Conservation (phyloP, 1,284 basidiomycete species). For the Macrocybe sp. region DNA sequence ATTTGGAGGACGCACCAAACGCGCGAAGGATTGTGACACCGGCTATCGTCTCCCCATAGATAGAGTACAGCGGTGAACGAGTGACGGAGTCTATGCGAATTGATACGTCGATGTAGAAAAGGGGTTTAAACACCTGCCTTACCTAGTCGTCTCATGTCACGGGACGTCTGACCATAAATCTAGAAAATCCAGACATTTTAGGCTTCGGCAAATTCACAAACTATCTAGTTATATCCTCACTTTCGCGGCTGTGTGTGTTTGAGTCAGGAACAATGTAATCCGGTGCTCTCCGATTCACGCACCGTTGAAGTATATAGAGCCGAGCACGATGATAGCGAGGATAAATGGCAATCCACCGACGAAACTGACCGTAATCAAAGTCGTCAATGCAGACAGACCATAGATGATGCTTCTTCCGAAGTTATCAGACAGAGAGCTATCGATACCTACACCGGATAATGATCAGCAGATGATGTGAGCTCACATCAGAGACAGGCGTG, state of each 20-base stretch:
- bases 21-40: constrained; percentile 87
- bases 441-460: constrained; percentile 54
- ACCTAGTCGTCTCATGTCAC: constrained; percentile 87
- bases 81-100: constrained; percentile 70
- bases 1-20: constrained; percentile 84
- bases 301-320: constrained; percentile 69
- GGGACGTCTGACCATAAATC: constrained; percentile 83
- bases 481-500: constrained; percentile 17
- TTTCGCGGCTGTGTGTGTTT: constrained; percentile 37
- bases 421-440: constrained; percentile 83
- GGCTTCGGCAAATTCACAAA: neutral
- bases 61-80: constrained; percentile 86
- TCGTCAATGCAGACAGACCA: constrained; percentile 52
- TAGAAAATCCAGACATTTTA: constrained; percentile 36
- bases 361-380: constrained; percentile 71
- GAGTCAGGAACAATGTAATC: neutral
- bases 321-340: constrained; percentile 53
- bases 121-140: constrained; percentile 12
- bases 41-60: constrained; percentile 87
- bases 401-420: constrained; percentile 76
- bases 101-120: neutral
- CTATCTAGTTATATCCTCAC: constrained; percentile 18
- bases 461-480: neutral
- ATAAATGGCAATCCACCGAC: constrained; percentile 81
- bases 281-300: constrained; percentile 16